A percentile compares a stretch with the other conserved stretches of the same genome.
phyloP scores from a whole-genome alignment of 2,329 filamentous ascomycete genomes.

The Arthroderma sp. region DNA sequence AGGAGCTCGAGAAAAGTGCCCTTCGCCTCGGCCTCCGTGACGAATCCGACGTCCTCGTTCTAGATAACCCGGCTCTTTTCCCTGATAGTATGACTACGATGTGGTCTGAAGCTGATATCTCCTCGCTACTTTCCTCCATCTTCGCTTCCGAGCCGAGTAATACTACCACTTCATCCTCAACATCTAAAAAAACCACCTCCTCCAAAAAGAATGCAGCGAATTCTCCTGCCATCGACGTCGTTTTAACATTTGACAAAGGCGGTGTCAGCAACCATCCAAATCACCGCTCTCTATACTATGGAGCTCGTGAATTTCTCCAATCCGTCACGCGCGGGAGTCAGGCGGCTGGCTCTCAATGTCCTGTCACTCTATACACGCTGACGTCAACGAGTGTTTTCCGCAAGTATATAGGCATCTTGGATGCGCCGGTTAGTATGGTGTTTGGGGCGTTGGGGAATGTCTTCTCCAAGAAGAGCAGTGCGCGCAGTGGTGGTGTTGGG shows the following conservation, averaged over 20 bases:
- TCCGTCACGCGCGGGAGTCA: constrained; percentile 49
- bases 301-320: constrained; percentile 59
- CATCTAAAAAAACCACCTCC: constrained; percentile 12
- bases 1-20: constrained; percentile 72
- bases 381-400: constrained; percentile 56
- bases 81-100: constrained; percentile 74
- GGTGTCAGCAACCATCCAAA: constrained; percentile 87
- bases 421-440: constrained; percentile 58
- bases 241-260: constrained; percentile 76
- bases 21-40: constrained; percentile 59
- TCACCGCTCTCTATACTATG: constrained; percentile 78
- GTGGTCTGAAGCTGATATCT: constrained; percentile 62
- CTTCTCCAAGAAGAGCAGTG: not conserved
- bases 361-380: constrained; percentile 76
- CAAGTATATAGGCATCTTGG: constrained; percentile 70
- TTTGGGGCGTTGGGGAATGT: constrained; percentile 35
- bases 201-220: constrained; percentile 1
- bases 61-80: constrained; percentile 64
- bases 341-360: constrained; percentile 48
- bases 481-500: not conserved
- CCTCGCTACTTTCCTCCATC: constrained; percentile 54
- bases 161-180: constrained; percentile 10
- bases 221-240: constrained; percentile 53
- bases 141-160: constrained; percentile 54
- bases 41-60: constrained; percentile 70